Evolutionary conservation across 306 rosid genomes (phyloP), one percentile per base, ranked within the genome.

Genomic region (Potentilla sterilis): DNA sequence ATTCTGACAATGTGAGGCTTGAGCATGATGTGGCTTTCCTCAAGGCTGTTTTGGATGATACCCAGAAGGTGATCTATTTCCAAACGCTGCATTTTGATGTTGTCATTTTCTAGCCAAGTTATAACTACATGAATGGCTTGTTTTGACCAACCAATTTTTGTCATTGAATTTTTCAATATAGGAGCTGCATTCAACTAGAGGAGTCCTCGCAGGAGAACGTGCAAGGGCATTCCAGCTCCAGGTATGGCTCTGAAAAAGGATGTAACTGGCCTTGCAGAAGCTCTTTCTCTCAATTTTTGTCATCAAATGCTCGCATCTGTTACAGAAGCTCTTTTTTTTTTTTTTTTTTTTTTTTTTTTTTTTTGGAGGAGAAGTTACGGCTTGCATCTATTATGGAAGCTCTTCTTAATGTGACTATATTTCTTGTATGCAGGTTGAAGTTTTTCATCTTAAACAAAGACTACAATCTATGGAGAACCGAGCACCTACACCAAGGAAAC

Each of bases 1-100:
- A 95, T 62, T 92, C 96, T 28, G 97, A 95, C 89, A 95, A 95
- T 67, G 96, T 92, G 16, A 85, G 97, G 82, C 97, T 95, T 16
- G 99, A 95, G 82, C 99, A 90, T 66, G 99, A 95, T 57, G 97
- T 95, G 85, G 99, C 99, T 76, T 95, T 95, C 76, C 97, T 95
- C 87, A 95, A 95, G 87, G 99, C 97, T 44, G 88, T 95, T 71
- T 89, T 90, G 73, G 99, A 95, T 67, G 99, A 95, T 79, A 95
- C 97, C 16, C 99, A 92, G 75, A 92, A 95, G 97, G 97, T 95
- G 84, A 44, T 67, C 49, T 55, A 40, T 12, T 58, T 63, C 49
- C 55, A 58, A 34, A 9, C 52, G 49, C 14, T 8, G 4, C 10
- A 21, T 46, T 55, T 55, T 66, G 69, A 41, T 73, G 69, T 66